Percentiles rank a stretch among this genome's conserved stretches.
phyloP scores from a whole-genome alignment of 176 grass and related monocot species.

The Phoenix roebelenii region DNA sequence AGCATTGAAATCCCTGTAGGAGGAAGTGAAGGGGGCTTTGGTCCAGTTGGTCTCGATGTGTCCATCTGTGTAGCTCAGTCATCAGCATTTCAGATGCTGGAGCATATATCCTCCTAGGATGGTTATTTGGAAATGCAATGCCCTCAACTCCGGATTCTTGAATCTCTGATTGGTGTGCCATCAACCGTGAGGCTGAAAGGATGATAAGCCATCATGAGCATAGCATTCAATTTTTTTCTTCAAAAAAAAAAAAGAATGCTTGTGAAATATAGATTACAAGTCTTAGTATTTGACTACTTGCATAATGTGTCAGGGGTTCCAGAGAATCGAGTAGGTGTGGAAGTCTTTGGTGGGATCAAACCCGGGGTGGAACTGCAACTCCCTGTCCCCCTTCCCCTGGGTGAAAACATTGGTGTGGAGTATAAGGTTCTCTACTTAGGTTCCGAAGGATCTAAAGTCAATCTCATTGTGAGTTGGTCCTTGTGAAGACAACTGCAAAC shows the following conservation, averaged over 20 bases:
- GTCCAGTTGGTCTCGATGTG: conserved; percentile 7
- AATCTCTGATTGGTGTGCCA: conserved; percentile 3
- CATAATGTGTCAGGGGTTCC: conserved; percentile 5
- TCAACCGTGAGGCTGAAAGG: conserved; percentile 5
- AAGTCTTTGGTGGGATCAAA: conserved; percentile 12
- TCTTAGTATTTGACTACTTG: neutral
- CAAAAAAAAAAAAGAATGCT: too few relatives aligned
- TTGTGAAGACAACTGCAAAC: conserved; percentile 7
- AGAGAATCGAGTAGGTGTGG: conserved; percentile 11
- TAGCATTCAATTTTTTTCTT: too few relatives aligned
- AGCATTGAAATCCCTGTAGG: neutral
- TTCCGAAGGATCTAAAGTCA: neutral
- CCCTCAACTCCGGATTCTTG: neutral
- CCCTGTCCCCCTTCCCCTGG: conserved; percentile 4
- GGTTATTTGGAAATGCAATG: conserved; percentile 2
- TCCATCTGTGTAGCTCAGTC: conserved; percentile 8
- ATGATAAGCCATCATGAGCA: neutral
- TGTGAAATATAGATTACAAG: neutral
- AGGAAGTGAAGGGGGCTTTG: conserved; percentile 1
- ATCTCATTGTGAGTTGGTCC: conserved; percentile 4
- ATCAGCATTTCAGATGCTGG: conserved; percentile 10
- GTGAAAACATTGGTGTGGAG: conserved; percentile 9
- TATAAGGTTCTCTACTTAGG: too few relatives aligned
- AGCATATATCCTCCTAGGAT: neutral
- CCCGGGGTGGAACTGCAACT: conserved; percentile 8